Percentiles rank a stretch among this genome's conserved stretches.
phyloP scores from a whole-genome alignment of 352 stramenopile species.

The Phytophthora ohioensis region DNA sequence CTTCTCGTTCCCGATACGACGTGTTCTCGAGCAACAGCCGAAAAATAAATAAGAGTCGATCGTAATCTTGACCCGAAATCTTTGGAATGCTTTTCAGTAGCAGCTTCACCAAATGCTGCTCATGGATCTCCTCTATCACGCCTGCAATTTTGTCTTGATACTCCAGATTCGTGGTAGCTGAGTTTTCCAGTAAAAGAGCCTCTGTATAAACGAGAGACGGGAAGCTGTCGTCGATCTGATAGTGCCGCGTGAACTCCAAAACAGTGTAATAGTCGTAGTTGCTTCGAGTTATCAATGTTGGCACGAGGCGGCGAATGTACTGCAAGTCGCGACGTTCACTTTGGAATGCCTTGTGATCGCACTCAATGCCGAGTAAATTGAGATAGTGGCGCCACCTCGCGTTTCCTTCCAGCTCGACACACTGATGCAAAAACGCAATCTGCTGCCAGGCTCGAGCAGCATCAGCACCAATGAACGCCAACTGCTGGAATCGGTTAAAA shows the following conservation, averaged over 20 bases:
- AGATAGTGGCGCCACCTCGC: constrained; percentile 86
- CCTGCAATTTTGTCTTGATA: constrained; percentile 84
- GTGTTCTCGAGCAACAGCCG: constrained; percentile 71
- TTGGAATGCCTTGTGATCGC: constrained; percentile 81
- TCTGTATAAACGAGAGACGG: constrained; percentile 78
- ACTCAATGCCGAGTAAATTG: constrained; percentile 78
- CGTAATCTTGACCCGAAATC: constrained; percentile 66
- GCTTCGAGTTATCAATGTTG: constrained; percentile 65
- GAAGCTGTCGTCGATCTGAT: constrained; percentile 85
- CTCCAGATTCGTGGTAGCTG: constrained; percentile 39
- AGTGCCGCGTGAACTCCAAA: constrained; percentile 83
- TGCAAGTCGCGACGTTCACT: constrained; percentile 71
- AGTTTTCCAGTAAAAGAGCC: constrained; percentile 56
- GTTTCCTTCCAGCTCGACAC: constrained; percentile 84
- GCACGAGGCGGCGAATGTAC: constrained; percentile 75
- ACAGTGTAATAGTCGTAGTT: constrained; percentile 86
- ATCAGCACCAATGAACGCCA: constrained; percentile 78
- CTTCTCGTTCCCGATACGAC: constrained; percentile 58
- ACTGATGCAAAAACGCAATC: constrained; percentile 85
- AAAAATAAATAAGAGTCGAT: constrained; percentile 80
- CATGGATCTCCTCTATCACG: constrained; percentile 83
- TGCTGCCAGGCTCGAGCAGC: constrained; percentile 82
- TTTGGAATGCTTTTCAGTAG: constrained; percentile 68
- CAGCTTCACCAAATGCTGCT: constrained; percentile 64
- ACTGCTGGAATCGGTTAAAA: constrained; percentile 80